Evolutionary conservation across 345 rosid species (phyloP), one percentile per base, ranked within the genome.

Genomic region (Triadica sebifera): DNA sequence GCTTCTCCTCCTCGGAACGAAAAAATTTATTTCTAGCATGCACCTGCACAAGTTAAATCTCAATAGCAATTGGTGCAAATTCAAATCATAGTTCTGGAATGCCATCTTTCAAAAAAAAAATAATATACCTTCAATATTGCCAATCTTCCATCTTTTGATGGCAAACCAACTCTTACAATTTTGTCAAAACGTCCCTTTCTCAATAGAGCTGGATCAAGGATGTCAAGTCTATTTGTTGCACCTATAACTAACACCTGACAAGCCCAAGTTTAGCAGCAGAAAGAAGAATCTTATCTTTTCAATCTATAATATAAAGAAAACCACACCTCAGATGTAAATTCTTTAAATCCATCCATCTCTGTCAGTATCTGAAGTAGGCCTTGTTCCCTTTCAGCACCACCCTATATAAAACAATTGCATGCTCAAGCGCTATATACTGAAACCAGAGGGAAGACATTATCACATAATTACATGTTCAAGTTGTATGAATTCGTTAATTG

Each of bases 311-410:
- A 79, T 62, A 56, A 19, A 25, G 66, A 47, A 55, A 77, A 73
- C 75, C 77, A 80, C 75, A 92, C 98, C 88, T 94, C 97, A 65
- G 97, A 87, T 70, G 97, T 90, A 46, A 88, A 84, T 74, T 87
- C 97, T 86, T 88, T 90, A 76, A 94, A 94, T 80, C 98, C 98
- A 85, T 94, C 98, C 96, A 94, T 86, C 86, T 94, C 98, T 12
- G 97, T 94, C 75, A 94, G 79, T 82, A 94, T 89, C 86, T 94
- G 98, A 85, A 94, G 98, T 68, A 94, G 84, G 62, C 98, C 98
- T 80, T 94, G 98, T 79, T 94, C 98, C 84, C 98, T 85, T 82
- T 94, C 98, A 34, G 98, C 97, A 78, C 98, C 97, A 81, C 98
- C 97, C 98, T 94, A 71, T 70, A 76, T 56, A 78, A 25, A 74